Evolutionary conservation across 2,329 filamentous ascomycete genomes (phyloP), one percentile per base, ranked within the genome.

Genomic region (Sporothrix variecibatus): DNA sequence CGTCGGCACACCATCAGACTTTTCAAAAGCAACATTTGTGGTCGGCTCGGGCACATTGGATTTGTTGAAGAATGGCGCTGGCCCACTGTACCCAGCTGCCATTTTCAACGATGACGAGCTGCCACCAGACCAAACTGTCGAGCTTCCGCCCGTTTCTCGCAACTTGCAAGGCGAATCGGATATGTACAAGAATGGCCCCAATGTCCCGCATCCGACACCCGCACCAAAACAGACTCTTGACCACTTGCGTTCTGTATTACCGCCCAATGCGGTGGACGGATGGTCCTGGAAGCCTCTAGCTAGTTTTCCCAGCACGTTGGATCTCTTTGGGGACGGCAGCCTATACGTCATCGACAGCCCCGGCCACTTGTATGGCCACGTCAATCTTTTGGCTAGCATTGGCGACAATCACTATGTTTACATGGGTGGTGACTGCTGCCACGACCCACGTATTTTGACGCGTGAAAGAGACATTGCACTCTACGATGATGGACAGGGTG

Each of bases 1-100:
- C 75, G 82, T 86, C 51, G 88, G 88, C n/a, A 87, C 86, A 4
- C 86, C 87, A 0, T 79, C 81, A 1, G 86, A 89, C 76, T 90
- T 88, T 76, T 75, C 82, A 0, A 79, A 81, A 15, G 82, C 86
- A 0, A 81, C 81, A 2, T 88, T 90, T 76, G 76, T 87, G 3
- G 85, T 89, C 11, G 88, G 88, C 0, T 80, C 82, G 3, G 86
- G 86, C 5, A 84, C 84, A 0, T 76, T 84, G 23, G 76, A 83
- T 51, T 78, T 87, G 1, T 78, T 87, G 6, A 74, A 76, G n/a
- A 67, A 79, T 20, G 81, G 81, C 7, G 78, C 68, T 12, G 68
- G 68, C 1, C 49, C 68, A 1, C 15, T 51, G 31, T 56, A 71
- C 9, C 68, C 49, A 31, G 49, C 49, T 5, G 49, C 53, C 15